A percentile compares a stretch with the other conserved stretches of the same genome.
phyloP scores from a whole-genome alignment of 441 rosid species.

The Daphne laureola region DNA sequence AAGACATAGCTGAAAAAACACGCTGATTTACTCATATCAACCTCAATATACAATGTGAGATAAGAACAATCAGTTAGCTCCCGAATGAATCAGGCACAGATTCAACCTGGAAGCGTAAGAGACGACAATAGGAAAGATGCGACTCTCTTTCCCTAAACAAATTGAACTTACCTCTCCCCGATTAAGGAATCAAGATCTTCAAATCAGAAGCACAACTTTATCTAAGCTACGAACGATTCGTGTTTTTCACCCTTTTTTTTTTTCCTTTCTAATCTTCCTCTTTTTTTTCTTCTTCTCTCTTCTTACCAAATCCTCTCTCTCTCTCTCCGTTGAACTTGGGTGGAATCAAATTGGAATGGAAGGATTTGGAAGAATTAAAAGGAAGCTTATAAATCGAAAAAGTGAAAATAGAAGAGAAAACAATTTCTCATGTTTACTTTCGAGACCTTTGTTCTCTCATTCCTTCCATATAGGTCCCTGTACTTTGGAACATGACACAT shows the following conservation, averaged over 20 bases:
- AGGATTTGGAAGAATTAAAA: slow-evolving; percentile 6
- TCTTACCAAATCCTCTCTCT: slow-evolving; percentile 6
- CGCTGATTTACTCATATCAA: background rate
- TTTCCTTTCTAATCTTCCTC: background rate
- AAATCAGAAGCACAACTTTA: slow-evolving; percentile 10
- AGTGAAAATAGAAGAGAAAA: background rate
- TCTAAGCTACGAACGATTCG: slow-evolving; percentile 22
- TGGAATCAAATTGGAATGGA: slow-evolving; percentile 14
- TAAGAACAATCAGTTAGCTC: slow-evolving; percentile 12
- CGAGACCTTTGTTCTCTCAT: background rate
- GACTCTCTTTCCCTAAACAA: background rate
- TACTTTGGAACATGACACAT: background rate
- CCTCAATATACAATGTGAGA: slow-evolving; percentile 12
- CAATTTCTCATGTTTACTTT: no score
- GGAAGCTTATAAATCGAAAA: background rate
- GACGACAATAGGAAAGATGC: background rate
- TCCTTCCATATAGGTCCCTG: slow-evolving; percentile 5
- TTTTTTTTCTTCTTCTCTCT: background rate
- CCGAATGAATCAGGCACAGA: slow-evolving; percentile 17
- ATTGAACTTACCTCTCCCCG: slow-evolving; percentile 12
- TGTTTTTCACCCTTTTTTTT: background rate
- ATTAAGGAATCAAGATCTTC: slow-evolving; percentile 36
- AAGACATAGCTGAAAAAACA: slow-evolving; percentile 5
- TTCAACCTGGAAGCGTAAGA: slow-evolving; percentile 8
- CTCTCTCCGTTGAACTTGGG: slow-evolving; percentile 15